A percentile compares a stretch with the other conserved stretches of the same genome.
These are phyloP conservation scores for Beta vulgaris DNA, from an alignment of 148 eudicot species.

Conservation along the genomic window DNA sequence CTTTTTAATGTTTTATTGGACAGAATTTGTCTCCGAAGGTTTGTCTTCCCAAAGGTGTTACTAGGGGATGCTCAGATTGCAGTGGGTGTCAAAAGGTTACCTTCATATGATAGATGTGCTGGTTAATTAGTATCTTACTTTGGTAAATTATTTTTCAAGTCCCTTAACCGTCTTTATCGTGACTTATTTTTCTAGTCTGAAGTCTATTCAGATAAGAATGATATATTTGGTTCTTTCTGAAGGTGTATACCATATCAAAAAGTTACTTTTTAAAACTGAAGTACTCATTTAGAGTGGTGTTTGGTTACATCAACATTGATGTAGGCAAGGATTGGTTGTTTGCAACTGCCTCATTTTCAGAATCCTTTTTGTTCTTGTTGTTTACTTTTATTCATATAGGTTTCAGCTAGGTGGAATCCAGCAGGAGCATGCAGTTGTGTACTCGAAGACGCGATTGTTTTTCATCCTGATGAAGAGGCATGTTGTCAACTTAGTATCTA, in stretches of 20 bases:
- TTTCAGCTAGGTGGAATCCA: constrained; percentile 61
- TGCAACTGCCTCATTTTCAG: no score
- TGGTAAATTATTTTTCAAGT: not conserved
- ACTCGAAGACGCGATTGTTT: constrained; percentile 67
- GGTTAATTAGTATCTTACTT: not conserved
- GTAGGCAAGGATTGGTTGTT: not conserved
- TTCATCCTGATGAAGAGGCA: constrained; percentile 73
- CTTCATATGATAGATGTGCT: not conserved
- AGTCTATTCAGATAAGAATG: not conserved
- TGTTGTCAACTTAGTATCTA: constrained; percentile 7
- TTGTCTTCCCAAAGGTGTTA: constrained; percentile 65
- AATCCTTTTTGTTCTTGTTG: not conserved
- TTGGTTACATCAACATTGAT: not conserved
- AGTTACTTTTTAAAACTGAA: not conserved
- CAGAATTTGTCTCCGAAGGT: constrained; percentile 23
- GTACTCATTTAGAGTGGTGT: not conserved
- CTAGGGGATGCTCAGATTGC: constrained; percentile 53
- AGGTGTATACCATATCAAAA: not conserved
- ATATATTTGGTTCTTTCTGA: not conserved
- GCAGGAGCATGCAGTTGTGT: constrained; percentile 38
- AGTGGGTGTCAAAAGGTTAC: constrained; percentile 57
- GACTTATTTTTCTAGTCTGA: not conserved
- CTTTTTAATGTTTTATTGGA: not conserved
- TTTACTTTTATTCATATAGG: constrained; percentile 34
- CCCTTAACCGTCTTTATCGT: not conserved